phyloP scores from a whole-genome alignment of 306 rosid species.

The Fagus crenata region DNA sequence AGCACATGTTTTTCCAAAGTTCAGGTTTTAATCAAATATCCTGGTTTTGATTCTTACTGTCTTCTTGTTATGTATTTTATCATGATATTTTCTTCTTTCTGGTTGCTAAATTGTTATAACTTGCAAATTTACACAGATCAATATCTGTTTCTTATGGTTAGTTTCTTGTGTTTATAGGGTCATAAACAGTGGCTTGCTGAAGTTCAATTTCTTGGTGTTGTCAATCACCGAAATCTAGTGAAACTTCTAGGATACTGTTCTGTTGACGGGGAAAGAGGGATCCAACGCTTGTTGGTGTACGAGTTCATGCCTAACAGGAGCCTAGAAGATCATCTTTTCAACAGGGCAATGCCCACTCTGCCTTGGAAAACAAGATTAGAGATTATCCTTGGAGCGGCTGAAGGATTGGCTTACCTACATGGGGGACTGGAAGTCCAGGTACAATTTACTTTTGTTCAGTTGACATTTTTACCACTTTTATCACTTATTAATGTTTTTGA shows the following conservation, averaged over 20 bases:
- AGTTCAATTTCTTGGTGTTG: constrained; percentile 85
- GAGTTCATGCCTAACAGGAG: constrained; percentile 87
- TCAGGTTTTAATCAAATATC: not conserved
- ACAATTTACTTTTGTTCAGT: constrained; percentile 13
- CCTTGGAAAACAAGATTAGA: constrained; percentile 78
- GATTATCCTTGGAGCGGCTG: constrained; percentile 84
- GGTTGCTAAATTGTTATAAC: not conserved
- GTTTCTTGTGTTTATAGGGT: constrained; percentile 51
- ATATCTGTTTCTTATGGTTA: constrained; percentile 9
- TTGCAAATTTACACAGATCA: not conserved
- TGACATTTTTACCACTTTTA: constrained; percentile 1
- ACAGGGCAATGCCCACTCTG: constrained; percentile 43
- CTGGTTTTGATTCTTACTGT: not conserved
- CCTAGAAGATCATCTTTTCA: constrained; percentile 87
- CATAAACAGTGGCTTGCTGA: constrained; percentile 98
- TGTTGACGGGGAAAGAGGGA: constrained; percentile 69
- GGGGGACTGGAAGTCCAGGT: constrained; percentile 83
- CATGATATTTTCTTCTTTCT: not conserved
- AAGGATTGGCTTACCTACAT: constrained; percentile 84
- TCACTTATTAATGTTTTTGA: not conserved
- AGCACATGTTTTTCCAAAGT: not conserved
- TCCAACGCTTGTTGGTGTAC: constrained; percentile 77
- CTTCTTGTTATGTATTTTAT: constrained; percentile 2
- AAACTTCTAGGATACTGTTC: constrained; percentile 89
- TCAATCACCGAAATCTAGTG: constrained; percentile 77